Evolutionary conservation across 2,329 filamentous ascomycete species (phyloP).

Genomic region (Talaromyces sp.): DNA sequence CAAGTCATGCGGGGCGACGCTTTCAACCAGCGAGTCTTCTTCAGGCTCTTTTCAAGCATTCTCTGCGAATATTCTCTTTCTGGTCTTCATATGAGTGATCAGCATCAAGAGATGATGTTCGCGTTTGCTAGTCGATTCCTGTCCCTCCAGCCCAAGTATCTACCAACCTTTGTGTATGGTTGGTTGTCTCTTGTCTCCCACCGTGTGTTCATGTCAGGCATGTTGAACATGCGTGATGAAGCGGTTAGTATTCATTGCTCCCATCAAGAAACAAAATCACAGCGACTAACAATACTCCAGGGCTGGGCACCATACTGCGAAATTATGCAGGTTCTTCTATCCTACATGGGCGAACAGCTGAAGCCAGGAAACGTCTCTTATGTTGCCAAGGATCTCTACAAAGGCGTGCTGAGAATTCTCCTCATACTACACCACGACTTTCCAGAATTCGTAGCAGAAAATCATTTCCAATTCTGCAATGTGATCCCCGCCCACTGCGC

Average conservation of each 20-base stretch:
- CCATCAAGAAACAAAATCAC: not conserved
- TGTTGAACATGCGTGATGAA: conserved; percentile 66
- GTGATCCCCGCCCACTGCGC: conserved; percentile 78
- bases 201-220: conserved; percentile 73
- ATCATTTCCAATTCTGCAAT: conserved; percentile 77
- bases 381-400: conserved; percentile 77
- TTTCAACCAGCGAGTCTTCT: conserved; percentile 87
- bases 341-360: conserved; percentile 73
- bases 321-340: conserved; percentile 68
- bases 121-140: conserved; percentile 69
- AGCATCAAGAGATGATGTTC: conserved; percentile 67
- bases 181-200: conserved; percentile 85
- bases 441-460: conserved; percentile 85
- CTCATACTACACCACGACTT: conserved; percentile 90
- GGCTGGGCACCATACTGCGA: conserved; percentile 76
- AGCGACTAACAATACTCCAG: conserved; percentile 23
- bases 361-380: conserved; percentile 67
- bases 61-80: conserved; percentile 68
- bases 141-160: conserved; percentile 69
- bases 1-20: conserved; percentile 74
- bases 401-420: conserved; percentile 76
- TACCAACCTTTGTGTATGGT: conserved; percentile 78
- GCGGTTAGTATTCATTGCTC: conserved; percentile 31
- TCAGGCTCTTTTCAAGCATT: conserved; percentile 79
- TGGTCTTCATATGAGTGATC: conserved; percentile 56